phyloP scores from a whole-genome alignment of 2,329 filamentous ascomycete genomes.

The Microcyclosporella mali region DNA sequence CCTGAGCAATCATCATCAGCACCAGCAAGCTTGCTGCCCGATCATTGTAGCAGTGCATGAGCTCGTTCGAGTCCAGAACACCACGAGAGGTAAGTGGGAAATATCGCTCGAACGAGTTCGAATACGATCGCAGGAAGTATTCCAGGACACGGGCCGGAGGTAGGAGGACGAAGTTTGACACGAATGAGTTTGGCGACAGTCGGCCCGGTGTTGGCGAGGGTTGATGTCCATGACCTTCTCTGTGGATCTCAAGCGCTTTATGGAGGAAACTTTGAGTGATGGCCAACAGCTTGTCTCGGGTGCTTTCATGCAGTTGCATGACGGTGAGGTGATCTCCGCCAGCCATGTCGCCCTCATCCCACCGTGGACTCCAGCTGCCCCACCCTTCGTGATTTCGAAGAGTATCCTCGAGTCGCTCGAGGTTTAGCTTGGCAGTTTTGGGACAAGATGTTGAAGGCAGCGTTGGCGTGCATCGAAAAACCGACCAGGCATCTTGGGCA shows the following conservation, averaged over 20 bases:
- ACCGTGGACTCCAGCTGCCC: conserved; percentile 47
- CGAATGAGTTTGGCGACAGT: conserved; percentile 44
- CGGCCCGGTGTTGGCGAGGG: conserved; percentile 12
- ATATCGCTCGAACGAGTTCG: conserved; percentile 60
- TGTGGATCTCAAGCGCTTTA: conserved; percentile 64
- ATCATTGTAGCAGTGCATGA: conserved; percentile 57
- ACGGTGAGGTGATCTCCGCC: conserved; percentile 43
- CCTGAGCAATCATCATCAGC: conserved; percentile 66
- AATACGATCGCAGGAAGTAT: conserved; percentile 60
- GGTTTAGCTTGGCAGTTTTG: conserved; percentile 45
- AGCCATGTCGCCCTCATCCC: conserved; percentile 44
- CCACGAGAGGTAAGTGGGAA: conserved; percentile 58
- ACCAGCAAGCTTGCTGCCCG: conserved; percentile 60
- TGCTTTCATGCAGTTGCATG: conserved; percentile 47
- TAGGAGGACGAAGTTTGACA: conserved; percentile 59
- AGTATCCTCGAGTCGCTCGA: conserved; percentile 47
- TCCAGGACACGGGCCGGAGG: conserved; percentile 62
- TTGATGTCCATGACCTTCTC: conserved; percentile 33
- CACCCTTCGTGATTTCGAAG: conserved; percentile 48
- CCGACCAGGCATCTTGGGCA: conserved; percentile 48
- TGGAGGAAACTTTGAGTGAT: conserved; percentile 65
- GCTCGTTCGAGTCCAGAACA: conserved; percentile 59
- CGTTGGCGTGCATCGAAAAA: conserved; percentile 47
- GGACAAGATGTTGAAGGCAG: conserved; percentile 46
- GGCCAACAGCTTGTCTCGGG: conserved; percentile 63